Evolutionary conservation across 129 eudicot genomes (phyloP).

Genomic region (Apium graveolens): DNA sequence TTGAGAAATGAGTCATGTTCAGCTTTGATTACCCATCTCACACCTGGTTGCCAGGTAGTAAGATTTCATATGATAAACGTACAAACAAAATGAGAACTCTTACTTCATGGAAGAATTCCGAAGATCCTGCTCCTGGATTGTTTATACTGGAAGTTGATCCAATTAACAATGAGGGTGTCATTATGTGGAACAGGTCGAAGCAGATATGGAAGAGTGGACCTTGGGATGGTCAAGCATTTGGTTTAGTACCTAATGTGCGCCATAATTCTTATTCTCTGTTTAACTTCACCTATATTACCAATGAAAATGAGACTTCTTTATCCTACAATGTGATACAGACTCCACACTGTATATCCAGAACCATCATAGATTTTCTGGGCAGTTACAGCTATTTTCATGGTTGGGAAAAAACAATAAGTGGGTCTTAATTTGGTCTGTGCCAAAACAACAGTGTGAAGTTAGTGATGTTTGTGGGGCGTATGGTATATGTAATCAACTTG

Average conservation of each 20-base stretch:
- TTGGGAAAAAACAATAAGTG: conserved; percentile 21
- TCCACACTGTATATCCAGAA: conserved; percentile 24
- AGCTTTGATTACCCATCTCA: conserved; percentile 41
- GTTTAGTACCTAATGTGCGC: conserved; percentile 32
- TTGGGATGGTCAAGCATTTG: conserved; percentile 33
- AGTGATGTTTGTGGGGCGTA: conserved; percentile 54
- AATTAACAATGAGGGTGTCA: conserved; percentile 13
- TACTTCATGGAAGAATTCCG: conserved; percentile 43
- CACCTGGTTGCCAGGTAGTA: conserved; percentile 49
- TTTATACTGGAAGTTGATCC: conserved; percentile 38
- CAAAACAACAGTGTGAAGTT: conserved; percentile 49
- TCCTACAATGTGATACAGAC: conserved; percentile 27
- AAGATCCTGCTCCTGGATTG: conserved; percentile 44
- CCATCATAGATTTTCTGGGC: conserved; percentile 42
- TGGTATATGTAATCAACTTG: conserved; percentile 31
- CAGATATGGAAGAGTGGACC: conserved; percentile 43
- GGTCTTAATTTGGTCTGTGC: conserved; percentile 47
- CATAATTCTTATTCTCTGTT: conserved; percentile 16
- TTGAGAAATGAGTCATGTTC: conserved; percentile 19
- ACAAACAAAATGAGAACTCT: conserved; percentile 19
- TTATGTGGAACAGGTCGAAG: conserved; percentile 28
- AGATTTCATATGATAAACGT: conserved; percentile 25
- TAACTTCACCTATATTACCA: conserved; percentile 36
- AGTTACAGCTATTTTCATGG: conserved; percentile 35
- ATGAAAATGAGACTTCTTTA: conserved; percentile 45